These are phyloP conservation scores for Auxenochlorella pyrenoidosa DNA, from an alignment of 139 green algal genomes.

Conservation along the genomic window DNA sequence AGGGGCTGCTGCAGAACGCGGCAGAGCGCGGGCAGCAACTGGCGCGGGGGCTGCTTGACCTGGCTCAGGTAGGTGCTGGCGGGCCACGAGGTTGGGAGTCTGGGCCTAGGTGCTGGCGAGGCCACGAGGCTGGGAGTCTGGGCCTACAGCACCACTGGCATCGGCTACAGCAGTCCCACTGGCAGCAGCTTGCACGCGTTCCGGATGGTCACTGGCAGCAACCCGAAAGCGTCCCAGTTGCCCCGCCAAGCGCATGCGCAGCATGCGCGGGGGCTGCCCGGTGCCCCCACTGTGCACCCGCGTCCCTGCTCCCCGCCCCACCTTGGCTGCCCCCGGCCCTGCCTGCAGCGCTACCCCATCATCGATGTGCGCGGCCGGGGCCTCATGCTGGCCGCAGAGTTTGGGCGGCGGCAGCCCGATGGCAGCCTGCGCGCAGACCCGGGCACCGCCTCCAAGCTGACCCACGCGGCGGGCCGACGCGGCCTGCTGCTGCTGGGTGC, in stretches of 20 bases:
- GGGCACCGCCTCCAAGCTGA: conserved; percentile 61
- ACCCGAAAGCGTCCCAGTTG: too few relatives aligned
- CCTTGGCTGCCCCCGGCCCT: not conserved
- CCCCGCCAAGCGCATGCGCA: too few relatives aligned
- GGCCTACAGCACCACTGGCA: too few relatives aligned
- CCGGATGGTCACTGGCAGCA: too few relatives aligned
- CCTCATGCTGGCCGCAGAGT: conserved; percentile 86
- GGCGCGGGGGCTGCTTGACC: conserved; percentile 33
- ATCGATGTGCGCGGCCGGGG: conserved; percentile 81
- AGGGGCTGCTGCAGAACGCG: conserved; percentile 80
- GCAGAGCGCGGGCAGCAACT: conserved; percentile 71
- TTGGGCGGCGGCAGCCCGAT: conserved; percentile 47
- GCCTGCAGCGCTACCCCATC: conserved; percentile 61
- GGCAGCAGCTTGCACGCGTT: too few relatives aligned
- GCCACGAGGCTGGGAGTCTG: too few relatives aligned
- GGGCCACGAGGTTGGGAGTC: not conserved
- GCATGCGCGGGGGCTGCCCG: too few relatives aligned
- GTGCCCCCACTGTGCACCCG: too few relatives aligned
- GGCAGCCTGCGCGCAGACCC: conserved; percentile 39
- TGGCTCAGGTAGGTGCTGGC: not conserved
- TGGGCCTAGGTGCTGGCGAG: not conserved
- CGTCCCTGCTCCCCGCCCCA: too few relatives aligned
- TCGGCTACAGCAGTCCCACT: too few relatives aligned
- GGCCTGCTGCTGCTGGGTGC: conserved; percentile 78
- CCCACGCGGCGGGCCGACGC: conserved; percentile 57